phyloP scores from a whole-genome alignment of 208 protist species.

The Trypanosoma grayi region DNA sequence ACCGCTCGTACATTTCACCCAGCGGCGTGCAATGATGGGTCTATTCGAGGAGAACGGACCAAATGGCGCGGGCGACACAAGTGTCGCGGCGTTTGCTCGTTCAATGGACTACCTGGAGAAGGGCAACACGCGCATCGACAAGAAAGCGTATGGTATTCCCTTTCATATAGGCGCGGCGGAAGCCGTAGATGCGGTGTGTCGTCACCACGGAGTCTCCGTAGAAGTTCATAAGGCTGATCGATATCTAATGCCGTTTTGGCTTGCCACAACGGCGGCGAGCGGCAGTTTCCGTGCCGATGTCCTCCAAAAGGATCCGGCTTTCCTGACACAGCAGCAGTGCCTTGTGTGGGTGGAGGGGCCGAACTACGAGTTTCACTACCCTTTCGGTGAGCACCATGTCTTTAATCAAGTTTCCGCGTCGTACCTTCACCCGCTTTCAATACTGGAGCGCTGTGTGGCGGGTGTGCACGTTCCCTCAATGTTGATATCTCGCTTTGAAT shows the following conservation, averaged over 20 bases:
- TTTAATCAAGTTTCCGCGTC: constrained; percentile 85
- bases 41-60: constrained; percentile 59
- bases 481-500: constrained; percentile 85
- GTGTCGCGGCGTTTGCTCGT: constrained; percentile 60
- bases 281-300: constrained; percentile 78
- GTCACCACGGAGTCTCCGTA: constrained; percentile 69
- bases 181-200: constrained; percentile 73
- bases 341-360: constrained; percentile 82
- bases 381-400: constrained; percentile 79
- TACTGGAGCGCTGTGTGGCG: constrained; percentile 66
- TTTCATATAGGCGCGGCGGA: constrained; percentile 77
- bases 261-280: constrained; percentile 57
- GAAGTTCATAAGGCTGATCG: constrained; percentile 64
- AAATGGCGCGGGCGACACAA: constrained; percentile 13
- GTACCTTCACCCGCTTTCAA: constrained; percentile 67
- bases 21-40: constrained; percentile 41
- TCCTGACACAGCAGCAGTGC: constrained; percentile 75
- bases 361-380: constrained; percentile 84
- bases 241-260: constrained; percentile 88
- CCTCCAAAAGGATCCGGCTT: constrained; percentile 73
- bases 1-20: background rate
- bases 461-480: constrained; percentile 88
- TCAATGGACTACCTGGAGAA: constrained; percentile 64
- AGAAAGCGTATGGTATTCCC: constrained; percentile 75
- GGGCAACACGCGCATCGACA: constrained; percentile 56